Evolutionary conservation across 306 rosid species (phyloP).

Genomic region (Herpetospermum pedunculosum): DNA sequence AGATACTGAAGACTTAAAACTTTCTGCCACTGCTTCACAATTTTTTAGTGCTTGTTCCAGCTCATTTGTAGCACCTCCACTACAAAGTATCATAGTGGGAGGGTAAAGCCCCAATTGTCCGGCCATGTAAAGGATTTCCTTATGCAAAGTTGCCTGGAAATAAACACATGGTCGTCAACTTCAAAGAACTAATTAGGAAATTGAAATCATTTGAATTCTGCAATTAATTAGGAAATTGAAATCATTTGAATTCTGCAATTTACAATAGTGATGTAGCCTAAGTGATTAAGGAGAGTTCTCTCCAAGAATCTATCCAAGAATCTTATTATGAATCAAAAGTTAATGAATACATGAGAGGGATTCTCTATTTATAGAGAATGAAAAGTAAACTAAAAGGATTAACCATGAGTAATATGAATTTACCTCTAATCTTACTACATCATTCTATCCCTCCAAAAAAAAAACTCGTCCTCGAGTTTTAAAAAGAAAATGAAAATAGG

Average conservation of each 20-base stretch:
- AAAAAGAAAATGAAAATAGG: no score
- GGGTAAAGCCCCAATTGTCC: slow-evolving; percentile 95
- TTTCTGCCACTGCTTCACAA: slow-evolving; percentile 84
- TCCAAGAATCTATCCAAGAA: no score
- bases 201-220: background rate
- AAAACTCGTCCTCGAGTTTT: no score
- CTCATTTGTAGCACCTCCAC: slow-evolving; percentile 57
- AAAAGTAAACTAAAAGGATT: no score
- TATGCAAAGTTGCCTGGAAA: slow-evolving; percentile 79
- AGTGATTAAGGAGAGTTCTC: no score
- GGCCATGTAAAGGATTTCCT: slow-evolving; percentile 89
- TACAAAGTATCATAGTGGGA: slow-evolving; percentile 72
- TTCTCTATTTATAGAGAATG: no score
- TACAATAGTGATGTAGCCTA: no score
- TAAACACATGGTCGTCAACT: slow-evolving; percentile 5
- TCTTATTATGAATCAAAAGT: no score
- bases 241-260: background rate
- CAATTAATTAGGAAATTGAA: background rate
- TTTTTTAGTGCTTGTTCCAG: slow-evolving; percentile 68
- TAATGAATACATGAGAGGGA: no score
- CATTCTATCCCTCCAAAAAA: no score
- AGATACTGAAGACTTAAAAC: slow-evolving; percentile 65
- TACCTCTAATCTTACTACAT: no score
- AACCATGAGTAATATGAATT: no score
- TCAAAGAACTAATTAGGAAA: background rate